A percentile compares a stretch with the other conserved stretches of the same genome.
Conservation (phyloP, 1,139 yeast species). For the Kluyveromyces sp. region DNA sequence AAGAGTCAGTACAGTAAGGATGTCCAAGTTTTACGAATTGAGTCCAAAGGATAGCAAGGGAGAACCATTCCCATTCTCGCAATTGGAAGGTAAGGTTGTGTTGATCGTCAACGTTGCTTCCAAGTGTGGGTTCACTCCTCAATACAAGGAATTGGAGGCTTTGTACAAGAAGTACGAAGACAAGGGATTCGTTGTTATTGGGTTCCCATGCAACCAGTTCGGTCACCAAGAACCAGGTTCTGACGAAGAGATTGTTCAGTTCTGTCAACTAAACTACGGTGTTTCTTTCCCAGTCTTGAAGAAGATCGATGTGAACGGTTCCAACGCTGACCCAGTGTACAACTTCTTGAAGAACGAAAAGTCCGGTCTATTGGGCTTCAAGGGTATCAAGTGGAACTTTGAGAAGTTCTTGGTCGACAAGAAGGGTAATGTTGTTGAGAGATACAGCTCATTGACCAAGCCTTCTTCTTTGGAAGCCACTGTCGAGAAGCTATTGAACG, state of each 20-base stretch:
- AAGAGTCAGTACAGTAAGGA: slow-evolving; percentile 5
- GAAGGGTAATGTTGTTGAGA: slow-evolving; percentile 61
- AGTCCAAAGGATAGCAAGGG: slow-evolving; percentile 52
- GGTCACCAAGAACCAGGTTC: slow-evolving; percentile 82
- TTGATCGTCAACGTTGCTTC: slow-evolving; percentile 88
- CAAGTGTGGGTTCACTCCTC: slow-evolving; percentile 82
- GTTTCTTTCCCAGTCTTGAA: slow-evolving; percentile 84
- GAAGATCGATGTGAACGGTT: slow-evolving; percentile 87
- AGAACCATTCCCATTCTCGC: slow-evolving; percentile 55
- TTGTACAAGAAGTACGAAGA: slow-evolving; percentile 72
- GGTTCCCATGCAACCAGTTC: slow-evolving; percentile 92
- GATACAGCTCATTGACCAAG: slow-evolving; percentile 63
- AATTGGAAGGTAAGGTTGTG: slow-evolving; percentile 83
- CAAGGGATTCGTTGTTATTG: slow-evolving; percentile 69
- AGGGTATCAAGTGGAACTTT: slow-evolving; percentile 89
- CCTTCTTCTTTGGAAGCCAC: slow-evolving; percentile 51
- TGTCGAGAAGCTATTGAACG: slow-evolving; percentile 35
- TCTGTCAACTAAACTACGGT: slow-evolving; percentile 63
- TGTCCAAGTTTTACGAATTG: slow-evolving; percentile 47
- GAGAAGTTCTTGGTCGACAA: slow-evolving; percentile 78
- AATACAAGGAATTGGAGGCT: slow-evolving; percentile 77
- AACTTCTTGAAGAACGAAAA: slow-evolving; percentile 55
- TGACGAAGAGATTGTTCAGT: slow-evolving; percentile 53
- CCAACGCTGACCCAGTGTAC: slow-evolving; percentile 72
- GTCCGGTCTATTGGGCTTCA: slow-evolving; percentile 64